phyloP scores from a whole-genome alignment of 2,329 filamentous ascomycete species.

The Arthrobotrys sphaeroides region DNA sequence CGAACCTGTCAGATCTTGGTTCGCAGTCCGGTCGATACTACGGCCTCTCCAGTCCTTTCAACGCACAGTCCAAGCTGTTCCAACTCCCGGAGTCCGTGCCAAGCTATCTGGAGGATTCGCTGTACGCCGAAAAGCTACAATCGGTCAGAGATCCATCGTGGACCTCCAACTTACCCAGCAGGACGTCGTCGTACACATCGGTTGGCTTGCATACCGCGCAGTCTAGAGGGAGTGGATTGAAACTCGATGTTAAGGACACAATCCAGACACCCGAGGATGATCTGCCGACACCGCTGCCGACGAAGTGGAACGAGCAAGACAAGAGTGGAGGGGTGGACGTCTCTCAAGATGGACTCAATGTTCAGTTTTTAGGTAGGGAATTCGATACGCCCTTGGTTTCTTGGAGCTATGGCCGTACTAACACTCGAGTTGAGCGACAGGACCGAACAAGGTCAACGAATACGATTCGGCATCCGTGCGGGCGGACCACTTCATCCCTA shows the following conservation, averaged over 20 bases:
- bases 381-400: not conserved
- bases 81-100: conserved; percentile 55
- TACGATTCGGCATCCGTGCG: conserved; percentile 84
- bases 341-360: conserved; percentile 75
- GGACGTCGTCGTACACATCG: conserved; percentile 46
- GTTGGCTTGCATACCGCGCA: conserved; percentile 67
- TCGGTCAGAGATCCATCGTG: conserved; percentile 45
- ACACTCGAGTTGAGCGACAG: conserved; percentile 63
- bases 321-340: conserved; percentile 79
- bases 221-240: conserved; percentile 75
- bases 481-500: conserved; percentile 84
- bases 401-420: conserved; percentile 5
- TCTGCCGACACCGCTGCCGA: conserved; percentile 75
- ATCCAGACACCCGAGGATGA: conserved; percentile 71
- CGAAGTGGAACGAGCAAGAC: conserved; percentile 82
- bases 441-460: conserved; percentile 69
- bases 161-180: not conserved
- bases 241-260: conserved; percentile 85
- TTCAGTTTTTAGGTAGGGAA: conserved; percentile 66
- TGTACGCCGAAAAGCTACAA: conserved; percentile 56
- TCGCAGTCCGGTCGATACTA: conserved; percentile 49
- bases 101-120: conserved; percentile 57
- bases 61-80: conserved; percentile 45
- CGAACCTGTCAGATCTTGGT: conserved; percentile 46
- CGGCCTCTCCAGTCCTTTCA: conserved; percentile 36